Evolutionary conservation across 768 basidiomycete species (phyloP), one percentile per base, ranked within the genome.

Genomic region (Clathrus columnatus): DNA sequence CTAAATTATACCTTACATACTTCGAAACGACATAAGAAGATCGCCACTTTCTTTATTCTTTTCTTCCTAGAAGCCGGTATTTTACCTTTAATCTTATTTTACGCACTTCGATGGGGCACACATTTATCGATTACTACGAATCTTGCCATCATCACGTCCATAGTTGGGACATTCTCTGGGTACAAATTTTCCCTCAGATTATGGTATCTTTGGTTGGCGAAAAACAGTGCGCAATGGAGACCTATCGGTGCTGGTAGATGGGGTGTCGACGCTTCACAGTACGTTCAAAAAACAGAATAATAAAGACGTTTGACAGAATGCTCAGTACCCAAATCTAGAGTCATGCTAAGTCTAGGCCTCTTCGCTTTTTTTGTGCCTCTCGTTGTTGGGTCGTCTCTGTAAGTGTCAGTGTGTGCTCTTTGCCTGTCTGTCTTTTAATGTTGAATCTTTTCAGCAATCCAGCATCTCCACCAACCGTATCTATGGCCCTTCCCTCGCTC

Each of bases 101-200:
- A 62, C 56, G 60, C 64, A 1, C 61, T 68, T 6, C 54, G 56
- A 18, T 67, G 65, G 65, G 67, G 67, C 43, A 65, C 67, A 0
- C 67, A 67, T 45, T 62, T 68, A 43, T 59, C 50, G 49, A 62
- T 54, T 16, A 65, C 65, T 5, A 67, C 61, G 32, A 68, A 67
- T 54, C 65, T 68, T 48, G 67, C 67, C 27, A 68, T 68, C 60
- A 65, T 68, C 51, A 68, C 67, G 24, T 59, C 58, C n/a, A 57
- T 65, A 45, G 64, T 67, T 23, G 67, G 67, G 28, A 64, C 67
- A 18, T 64, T 65, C 42, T 63, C 62, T n/a, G 63, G 65, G 14
- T 62, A 64, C 60, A 68, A 67, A 55, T 46, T 68, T 16, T 61
- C 64, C 0, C 56, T 61, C 24, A 49, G 67, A 7, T 61, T 61